Conservation (phyloP, 2,329 filamentous ascomycete species). For the Phaeophleospora eucalypticola region DNA sequence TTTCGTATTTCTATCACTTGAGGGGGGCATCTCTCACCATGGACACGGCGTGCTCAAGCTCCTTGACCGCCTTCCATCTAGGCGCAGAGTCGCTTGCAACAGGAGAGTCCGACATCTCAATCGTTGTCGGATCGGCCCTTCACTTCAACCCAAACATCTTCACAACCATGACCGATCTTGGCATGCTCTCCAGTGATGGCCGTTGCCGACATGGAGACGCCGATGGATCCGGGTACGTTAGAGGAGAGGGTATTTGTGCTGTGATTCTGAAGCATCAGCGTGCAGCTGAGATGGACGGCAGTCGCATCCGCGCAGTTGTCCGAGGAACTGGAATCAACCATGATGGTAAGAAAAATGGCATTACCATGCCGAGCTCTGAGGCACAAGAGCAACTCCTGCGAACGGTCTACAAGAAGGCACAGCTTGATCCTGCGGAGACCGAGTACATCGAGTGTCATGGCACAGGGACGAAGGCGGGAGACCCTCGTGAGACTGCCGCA, state of each 20-base stretch:
- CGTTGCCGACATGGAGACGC: background rate
- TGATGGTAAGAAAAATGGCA: conserved; percentile 34
- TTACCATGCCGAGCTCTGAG: conserved; percentile 12
- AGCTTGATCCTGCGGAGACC: conserved; percentile 6
- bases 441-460: conserved; percentile 13
- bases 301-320: conserved; percentile 32
- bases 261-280: conserved; percentile 5
- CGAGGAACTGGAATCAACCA: conserved; percentile 32
- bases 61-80: conserved; percentile 34
- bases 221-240: conserved; percentile 43
- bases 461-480: conserved; percentile 27
- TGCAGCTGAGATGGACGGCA: conserved; percentile 5
- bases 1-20: conserved; percentile 43
- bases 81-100: conserved; percentile 28
- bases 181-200: background rate
- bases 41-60: conserved; percentile 46
- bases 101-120: conserved; percentile 22
- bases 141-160: too few species aligned
- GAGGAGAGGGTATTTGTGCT: conserved; percentile 51
- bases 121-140: conserved; percentile 35
- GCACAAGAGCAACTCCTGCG: conserved; percentile 17
- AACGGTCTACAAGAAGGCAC: conserved; percentile 11
- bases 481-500: conserved; percentile 21
- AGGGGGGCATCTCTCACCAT: conserved; percentile 42
- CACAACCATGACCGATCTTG: background rate